Evolutionary conservation across 768 basidiomycete species (phyloP).

Genomic region (Mycena amicta): DNA sequence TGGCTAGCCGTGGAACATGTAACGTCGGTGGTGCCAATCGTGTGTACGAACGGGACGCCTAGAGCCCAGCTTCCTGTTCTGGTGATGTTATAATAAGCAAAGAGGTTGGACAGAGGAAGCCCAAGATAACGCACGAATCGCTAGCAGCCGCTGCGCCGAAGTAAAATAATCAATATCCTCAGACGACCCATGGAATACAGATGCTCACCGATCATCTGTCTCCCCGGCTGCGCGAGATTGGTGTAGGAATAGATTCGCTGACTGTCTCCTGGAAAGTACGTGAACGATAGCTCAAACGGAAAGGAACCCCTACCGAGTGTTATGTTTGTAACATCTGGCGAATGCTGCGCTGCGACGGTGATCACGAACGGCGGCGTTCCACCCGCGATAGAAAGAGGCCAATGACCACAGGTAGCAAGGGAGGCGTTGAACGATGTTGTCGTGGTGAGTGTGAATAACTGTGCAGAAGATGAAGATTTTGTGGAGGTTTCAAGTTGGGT

Average conservation of each 20-base stretch:
- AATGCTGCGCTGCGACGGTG: slow-evolving; percentile 1
- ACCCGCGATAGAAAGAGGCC: slow-evolving; percentile 4
- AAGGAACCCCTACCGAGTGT: slow-evolving; percentile 2
- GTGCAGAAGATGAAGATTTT: background rate
- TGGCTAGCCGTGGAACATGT: background rate
- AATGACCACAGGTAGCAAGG: slow-evolving; percentile 3
- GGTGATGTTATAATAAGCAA: background rate
- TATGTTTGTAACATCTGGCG: slow-evolving; percentile 1
- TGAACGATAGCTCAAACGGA: too few relatives aligned
- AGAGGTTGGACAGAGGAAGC: background rate
- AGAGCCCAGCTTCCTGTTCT: slow-evolving; percentile 7
- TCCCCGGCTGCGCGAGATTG: background rate
- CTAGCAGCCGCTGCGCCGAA: slow-evolving; percentile 6
- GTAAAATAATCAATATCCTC: background rate
- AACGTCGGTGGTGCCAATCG: background rate
- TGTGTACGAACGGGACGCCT: background rate
- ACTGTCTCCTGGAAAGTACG: background rate
- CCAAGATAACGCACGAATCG: slow-evolving; percentile 6
- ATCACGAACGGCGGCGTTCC: slow-evolving; percentile 10
- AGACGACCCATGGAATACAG: background rate
- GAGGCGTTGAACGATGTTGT: background rate
- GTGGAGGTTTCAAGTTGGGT: background rate
- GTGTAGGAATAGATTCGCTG: slow-evolving; percentile 2
- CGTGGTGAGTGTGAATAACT: background rate
- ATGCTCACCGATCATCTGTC: slow-evolving; percentile 4